Conservation (phyloP, 345 rosid species). For the Eucalyptus pauciflora region DNA sequence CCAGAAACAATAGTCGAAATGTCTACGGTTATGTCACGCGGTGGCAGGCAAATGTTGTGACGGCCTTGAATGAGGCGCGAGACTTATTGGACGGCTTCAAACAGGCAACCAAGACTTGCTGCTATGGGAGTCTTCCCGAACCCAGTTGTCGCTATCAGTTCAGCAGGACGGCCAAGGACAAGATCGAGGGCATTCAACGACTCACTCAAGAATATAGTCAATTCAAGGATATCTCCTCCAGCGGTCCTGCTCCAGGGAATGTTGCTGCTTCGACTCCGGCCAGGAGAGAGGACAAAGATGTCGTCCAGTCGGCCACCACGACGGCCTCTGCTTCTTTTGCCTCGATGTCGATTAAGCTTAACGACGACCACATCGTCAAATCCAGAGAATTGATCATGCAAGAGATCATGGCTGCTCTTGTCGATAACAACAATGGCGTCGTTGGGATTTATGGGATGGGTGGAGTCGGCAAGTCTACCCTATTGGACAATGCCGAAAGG, state of each 20-base stretch:
- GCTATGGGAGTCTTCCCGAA: no score
- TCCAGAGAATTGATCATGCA: no score
- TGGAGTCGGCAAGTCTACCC: neutral
- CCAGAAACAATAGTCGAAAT: no score
- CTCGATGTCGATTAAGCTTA: no score
- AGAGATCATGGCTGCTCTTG: neutral
- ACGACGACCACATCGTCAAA: no score
- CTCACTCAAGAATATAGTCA: neutral
- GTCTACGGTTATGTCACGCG: rapidly evolving
- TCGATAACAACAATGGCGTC: neutral
- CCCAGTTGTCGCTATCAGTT: neutral
- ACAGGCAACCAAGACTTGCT: no score
- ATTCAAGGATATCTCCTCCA: neutral
- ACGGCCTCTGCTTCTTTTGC: no score
- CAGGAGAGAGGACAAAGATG: no score
- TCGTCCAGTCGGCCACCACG: no score
- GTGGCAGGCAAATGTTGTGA: no score
- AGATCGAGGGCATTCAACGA: neutral
- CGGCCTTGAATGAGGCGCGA: no score
- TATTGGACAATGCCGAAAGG: rapidly evolving
- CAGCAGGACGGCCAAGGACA: neutral
- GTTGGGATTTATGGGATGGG: neutral
- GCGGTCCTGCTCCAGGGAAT: neutral
- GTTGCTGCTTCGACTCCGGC: neutral
- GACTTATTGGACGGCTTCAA: no score